A percentile compares a stretch with the other conserved stretches of the same genome.
phyloP scores from a whole-genome alignment of 2,329 filamentous ascomycete genomes.

The Myriosclerotinia curreyana region DNA sequence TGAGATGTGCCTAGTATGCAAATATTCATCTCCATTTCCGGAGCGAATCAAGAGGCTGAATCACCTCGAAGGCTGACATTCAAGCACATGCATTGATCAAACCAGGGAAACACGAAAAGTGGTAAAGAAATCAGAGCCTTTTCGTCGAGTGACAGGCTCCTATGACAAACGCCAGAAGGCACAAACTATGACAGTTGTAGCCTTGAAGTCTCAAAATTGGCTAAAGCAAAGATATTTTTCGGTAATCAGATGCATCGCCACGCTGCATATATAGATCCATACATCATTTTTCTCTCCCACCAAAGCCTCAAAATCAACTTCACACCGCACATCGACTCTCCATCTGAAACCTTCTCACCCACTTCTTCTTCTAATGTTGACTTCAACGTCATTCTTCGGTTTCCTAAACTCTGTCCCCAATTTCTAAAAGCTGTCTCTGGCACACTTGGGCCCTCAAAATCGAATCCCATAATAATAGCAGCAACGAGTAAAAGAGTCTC shows the following conservation, averaged over 20 bases:
- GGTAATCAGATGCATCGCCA: background rate
- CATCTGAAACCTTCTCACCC: slow-evolving; percentile 34
- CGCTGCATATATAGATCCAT: background rate
- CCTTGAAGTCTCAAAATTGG: too few species aligned
- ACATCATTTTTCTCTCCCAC: slow-evolving; percentile 15
- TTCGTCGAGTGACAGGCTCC: too few species aligned
- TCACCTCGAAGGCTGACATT: too few species aligned
- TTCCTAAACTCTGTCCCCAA: slow-evolving; percentile 33
- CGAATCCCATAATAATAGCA: slow-evolving; percentile 38
- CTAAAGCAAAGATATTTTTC: background rate
- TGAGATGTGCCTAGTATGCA: background rate
- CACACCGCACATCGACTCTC: slow-evolving; percentile 26
- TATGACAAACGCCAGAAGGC: too few species aligned
- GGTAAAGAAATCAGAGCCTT: too few species aligned
- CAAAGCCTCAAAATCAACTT: slow-evolving; percentile 25
- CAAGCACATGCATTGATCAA: too few species aligned
- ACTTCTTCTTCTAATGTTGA: slow-evolving; percentile 27
- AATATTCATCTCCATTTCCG: too few species aligned
- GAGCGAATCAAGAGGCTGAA: too few species aligned
- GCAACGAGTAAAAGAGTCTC: slow-evolving; percentile 42
- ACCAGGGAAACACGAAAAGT: too few species aligned
- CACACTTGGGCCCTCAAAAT: slow-evolving; percentile 24
- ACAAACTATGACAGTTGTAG: too few species aligned
- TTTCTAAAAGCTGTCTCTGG: slow-evolving; percentile 29
- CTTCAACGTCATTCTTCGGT: slow-evolving; percentile 30